A percentile compares a stretch with the other conserved stretches of the same genome.
phyloP scores from a whole-genome alignment of 352 stramenopile genomes.

The Elongisporangium undulatum region DNA sequence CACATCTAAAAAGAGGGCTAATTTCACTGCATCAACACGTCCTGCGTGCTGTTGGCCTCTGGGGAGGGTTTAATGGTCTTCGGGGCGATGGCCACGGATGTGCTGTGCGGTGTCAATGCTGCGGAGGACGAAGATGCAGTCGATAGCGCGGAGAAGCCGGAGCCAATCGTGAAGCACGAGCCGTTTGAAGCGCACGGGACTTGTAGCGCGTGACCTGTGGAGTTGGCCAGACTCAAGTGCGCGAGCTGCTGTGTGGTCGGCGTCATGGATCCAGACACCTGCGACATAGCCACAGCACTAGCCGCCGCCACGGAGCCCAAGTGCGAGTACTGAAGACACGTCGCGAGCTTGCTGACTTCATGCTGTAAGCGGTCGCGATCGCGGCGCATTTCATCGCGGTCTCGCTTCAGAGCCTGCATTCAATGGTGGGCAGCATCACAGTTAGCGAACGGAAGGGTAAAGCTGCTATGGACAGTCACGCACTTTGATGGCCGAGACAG shows the following conservation, averaged over 20 bases:
- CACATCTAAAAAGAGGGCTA: too few species aligned
- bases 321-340: slow-evolving; percentile 62
- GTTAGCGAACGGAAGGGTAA: neutral
- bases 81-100: slow-evolving; percentile 22
- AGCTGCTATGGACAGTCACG: neutral
- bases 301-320: slow-evolving; percentile 41
- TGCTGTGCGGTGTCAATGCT: slow-evolving; percentile 8
- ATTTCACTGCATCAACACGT: neutral
- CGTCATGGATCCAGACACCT: slow-evolving; percentile 14
- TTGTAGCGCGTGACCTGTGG: slow-evolving; percentile 18
- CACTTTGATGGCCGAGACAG: slow-evolving; percentile 58
- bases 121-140: slow-evolving; percentile 10
- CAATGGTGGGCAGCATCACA: neutral
- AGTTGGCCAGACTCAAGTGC: slow-evolving; percentile 18
- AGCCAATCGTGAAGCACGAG: slow-evolving; percentile 47
- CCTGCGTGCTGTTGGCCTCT: neutral
- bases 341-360: slow-evolving; percentile 62
- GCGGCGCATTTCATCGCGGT: slow-evolving; percentile 54
- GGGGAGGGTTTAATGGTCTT: slow-evolving; percentile 20
- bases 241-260: slow-evolving; percentile 17
- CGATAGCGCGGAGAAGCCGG: slow-evolving; percentile 22
- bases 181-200: slow-evolving; percentile 25
- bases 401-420: slow-evolving; percentile 33
- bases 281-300: slow-evolving; percentile 38
- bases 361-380: slow-evolving; percentile 61